Evolutionary conservation across 2,329 filamentous ascomycete species (phyloP), one percentile per base, ranked within the genome.

Genomic region (Aspergillus calidoustus): DNA sequence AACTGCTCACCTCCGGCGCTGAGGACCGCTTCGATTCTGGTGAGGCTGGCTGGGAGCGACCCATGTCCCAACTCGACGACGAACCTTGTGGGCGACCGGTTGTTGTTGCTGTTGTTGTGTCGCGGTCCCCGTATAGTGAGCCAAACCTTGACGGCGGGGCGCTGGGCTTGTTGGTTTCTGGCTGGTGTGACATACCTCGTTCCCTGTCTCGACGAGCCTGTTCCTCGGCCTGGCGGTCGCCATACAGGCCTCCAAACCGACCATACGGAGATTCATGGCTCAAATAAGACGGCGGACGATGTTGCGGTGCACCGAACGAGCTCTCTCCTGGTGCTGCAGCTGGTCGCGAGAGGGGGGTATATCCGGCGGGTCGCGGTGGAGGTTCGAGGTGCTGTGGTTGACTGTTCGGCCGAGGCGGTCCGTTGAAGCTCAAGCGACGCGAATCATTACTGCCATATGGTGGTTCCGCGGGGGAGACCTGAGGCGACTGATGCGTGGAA

Each of bases 371-470:
- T 43, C 76, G 73, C 22, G 69, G 59, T 4, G 71, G 57, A n/a
- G 68, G 62, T 34, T 79, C 77, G 19, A 76, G 71, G 44, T 77
- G 74, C 38, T 73, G 75, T 22, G 77, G 76, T 53, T 79, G 77
- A 49, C 77, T 81, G 60, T 70, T 80, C 7, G 79, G 76, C 50
- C 80, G 74, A 60, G 77, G 74, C 3, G 79, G 74, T n/a, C 76
- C 79, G 58, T 73, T 78, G 44, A 81, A 73, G 61, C 80, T 81
- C 65, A 77, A 73, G n/a, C 79, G 77, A 60, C 79, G 75, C 28
- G 74, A 68, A 30, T 77, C 76, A 43, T 62, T 68, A 51, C 50
- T 54, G 50, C 34, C 54, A 54, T 75, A 74, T 1, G 73, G 65
- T 5, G 72, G 59, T 9, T 78, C 77, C n/a, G 72, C 67, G 38